Conservation (phyloP, 2,329 filamentous ascomycete species). For the Cladophialophora immunda region DNA sequence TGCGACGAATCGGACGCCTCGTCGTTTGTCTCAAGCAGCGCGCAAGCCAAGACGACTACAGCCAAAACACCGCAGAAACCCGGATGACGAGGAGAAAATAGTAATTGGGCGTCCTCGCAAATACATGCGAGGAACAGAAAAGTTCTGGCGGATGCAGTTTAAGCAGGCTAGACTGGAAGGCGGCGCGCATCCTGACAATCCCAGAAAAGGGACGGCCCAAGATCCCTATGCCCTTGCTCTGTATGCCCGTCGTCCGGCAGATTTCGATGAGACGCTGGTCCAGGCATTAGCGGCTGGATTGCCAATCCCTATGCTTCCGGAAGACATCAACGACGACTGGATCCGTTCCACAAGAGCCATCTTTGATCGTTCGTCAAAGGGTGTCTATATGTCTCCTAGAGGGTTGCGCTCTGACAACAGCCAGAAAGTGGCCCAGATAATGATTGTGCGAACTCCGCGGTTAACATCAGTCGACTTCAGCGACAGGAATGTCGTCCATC, state of each 20-base stretch:
- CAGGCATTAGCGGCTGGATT: constrained; percentile 34
- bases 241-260: constrained; percentile 36
- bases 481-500: constrained; percentile 25
- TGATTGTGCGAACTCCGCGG: constrained; percentile 35
- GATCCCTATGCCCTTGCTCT: constrained; percentile 33
- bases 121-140: constrained; percentile 40
- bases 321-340: constrained; percentile 39
- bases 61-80: not conserved
- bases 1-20: not conserved
- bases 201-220: constrained; percentile 31
- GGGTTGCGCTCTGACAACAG: constrained; percentile 29
- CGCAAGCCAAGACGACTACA: not conserved
- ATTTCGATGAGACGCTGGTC: constrained; percentile 39
- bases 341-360: constrained; percentile 34
- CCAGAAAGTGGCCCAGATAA: constrained; percentile 28
- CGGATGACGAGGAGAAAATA: constrained; percentile 4
- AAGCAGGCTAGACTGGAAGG: constrained; percentile 27
- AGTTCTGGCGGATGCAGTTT: constrained; percentile 40
- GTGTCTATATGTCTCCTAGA: constrained; percentile 52
- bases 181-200: not conserved
- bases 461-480: constrained; percentile 42
- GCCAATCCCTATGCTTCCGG: constrained; percentile 31
- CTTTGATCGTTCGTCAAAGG: constrained; percentile 41
- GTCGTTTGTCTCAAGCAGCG: not conserved
- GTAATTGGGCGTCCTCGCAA: constrained; percentile 39